Base-by-base conservation (phyloP, 768 basidiomycete species). In the Leucosporidium scottii region DNA sequence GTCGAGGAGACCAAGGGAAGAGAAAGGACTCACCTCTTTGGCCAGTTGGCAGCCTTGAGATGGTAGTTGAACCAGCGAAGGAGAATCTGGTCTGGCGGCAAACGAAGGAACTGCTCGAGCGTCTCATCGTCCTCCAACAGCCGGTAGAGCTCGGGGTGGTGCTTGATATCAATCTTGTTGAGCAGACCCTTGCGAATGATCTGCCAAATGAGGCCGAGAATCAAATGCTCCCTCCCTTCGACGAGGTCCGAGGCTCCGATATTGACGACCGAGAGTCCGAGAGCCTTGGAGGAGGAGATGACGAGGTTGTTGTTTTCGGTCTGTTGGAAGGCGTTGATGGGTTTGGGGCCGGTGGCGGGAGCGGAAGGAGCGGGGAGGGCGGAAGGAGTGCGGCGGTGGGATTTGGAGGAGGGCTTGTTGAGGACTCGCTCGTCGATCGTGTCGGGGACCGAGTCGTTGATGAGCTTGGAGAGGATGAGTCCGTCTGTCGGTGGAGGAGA, bases 271-370 rank as follows among this genome's bases (percentile, higher is more conserved):
- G 91, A 94, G 77, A 96, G 96, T 48, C 96, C 94, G 72, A 99
- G 98, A 78, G 89, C 93, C 80, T 97, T 97, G 48, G 94, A 87
- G 30, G 96, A 98, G 18, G 91, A 89, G 79, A 99, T 96, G 76
- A 98, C 94, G 76, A 99, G 96, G 79, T 98, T 99, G 83, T 99
- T 98, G 82, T 98, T 98, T 79, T 99, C 96, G 0, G 96, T 98
- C 75, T 97, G 97, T 76, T 99, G 93, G 85, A 99, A 99, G 0
- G 91, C 91, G 77, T 99, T 99, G 57, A 99, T 83, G 13, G 77
- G 73, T 64, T 75, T 75, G 21, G 66, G 51, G 12, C 17, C 59
- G 20, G 67, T 50, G 17, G 66, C 20, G 20, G 63, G 51, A 6
- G 61, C 34, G 44, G 62, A 63, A 20, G 71, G 61, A 1, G 67